Conservation (phyloP, 441 rosid genomes). For the Syzygium syzygioides region DNA sequence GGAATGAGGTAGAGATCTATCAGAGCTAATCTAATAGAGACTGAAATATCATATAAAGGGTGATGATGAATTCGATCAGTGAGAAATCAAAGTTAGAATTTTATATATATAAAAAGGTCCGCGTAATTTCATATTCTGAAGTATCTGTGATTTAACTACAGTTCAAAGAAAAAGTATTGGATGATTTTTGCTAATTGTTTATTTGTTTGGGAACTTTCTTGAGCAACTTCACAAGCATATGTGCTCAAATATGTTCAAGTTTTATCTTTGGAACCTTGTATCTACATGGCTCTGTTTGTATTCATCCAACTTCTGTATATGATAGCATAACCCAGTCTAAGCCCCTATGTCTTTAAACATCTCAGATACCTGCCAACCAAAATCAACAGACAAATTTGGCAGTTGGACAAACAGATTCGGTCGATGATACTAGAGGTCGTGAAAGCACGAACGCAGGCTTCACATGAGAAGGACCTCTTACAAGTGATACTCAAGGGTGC, state of each 20-base stretch:
- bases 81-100: neutral
- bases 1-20: slow-evolving; percentile 24
- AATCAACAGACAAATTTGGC: slow-evolving; percentile 33
- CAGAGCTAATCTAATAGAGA: neutral
- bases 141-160: neutral
- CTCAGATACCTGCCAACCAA: slow-evolving; percentile 17
- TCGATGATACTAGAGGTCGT: slow-evolving; percentile 24
- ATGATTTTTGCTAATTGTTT: neutral
- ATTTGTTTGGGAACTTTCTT: neutral
- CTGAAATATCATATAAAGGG: neutral
- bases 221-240: neutral
- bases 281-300: neutral
- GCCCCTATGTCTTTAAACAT: neutral
- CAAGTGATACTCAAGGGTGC: slow-evolving; percentile 37
- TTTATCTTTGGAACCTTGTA: neutral
- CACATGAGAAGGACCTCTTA: slow-evolving; percentile 27
- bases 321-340: neutral
- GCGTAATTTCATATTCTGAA: neutral
- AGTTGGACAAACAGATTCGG: slow-evolving; percentile 29
- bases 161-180: neutral
- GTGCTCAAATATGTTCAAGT: neutral
- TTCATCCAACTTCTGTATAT: neutral
- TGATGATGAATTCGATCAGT: neutral
- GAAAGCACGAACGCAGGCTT: slow-evolving; percentile 15
- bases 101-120: neutral